Evolutionary conservation across 805 yeast species (phyloP).

Genomic region (Wickerhamomyces bisporus): DNA sequence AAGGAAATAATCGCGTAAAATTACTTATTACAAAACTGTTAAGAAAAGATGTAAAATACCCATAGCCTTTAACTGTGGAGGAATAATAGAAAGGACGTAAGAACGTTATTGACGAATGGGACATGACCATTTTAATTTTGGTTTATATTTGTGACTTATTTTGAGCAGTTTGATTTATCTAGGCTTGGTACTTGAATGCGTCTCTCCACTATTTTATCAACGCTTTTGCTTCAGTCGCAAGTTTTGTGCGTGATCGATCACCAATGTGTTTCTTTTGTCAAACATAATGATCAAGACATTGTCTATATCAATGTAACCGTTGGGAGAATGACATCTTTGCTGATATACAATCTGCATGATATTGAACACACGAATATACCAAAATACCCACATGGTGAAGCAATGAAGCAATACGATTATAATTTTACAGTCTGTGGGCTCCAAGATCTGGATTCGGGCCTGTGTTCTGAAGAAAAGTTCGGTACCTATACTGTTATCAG

Average conservation of each 20-base stretch:
- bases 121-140: no score
- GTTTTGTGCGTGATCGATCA: not conserved
- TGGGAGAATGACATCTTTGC: not conserved
- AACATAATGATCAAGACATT: no score
- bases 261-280: not conserved
- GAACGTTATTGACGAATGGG: no score
- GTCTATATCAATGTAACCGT: not conserved
- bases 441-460: constrained; percentile 4
- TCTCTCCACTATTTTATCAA: no score
- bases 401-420: constrained; percentile 2
- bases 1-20: no score
- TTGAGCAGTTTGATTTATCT: no score
- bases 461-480: constrained; percentile 1
- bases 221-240: not conserved
- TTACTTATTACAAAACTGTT: no score
- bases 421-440: constrained; percentile 8
- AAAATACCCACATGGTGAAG: constrained; percentile 1
- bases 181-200: no score
- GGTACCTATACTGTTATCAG: constrained; percentile 1
- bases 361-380: constrained; percentile 4
- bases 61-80: no score
- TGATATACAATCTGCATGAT: constrained; percentile 5
- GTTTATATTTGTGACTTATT: no score
- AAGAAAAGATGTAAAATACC: no score
- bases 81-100: no score